Evolutionary conservation across 2,329 filamentous ascomycete genomes (phyloP).

Genomic region (Diplodia corticola): DNA sequence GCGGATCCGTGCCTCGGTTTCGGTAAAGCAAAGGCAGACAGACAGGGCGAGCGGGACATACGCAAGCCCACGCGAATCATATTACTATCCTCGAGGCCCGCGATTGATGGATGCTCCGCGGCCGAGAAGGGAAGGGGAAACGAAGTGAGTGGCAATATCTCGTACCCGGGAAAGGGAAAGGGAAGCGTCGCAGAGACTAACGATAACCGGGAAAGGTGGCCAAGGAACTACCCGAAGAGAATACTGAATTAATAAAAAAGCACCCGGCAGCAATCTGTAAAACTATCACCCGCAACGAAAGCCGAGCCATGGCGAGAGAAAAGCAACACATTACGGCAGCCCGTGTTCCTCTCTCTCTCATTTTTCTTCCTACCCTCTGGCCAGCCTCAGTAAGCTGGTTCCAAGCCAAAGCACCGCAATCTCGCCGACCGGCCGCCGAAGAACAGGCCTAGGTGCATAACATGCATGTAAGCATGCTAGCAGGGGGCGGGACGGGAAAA

Average conservation of each 20-base stretch:
- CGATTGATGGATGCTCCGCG: too few species aligned
- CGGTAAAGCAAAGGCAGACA: too few species aligned
- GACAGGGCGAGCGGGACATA: too few species aligned
- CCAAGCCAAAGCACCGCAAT: not conserved
- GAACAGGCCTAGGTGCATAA: not conserved
- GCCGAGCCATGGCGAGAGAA: not conserved
- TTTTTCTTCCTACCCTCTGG: not conserved
- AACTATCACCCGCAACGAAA: not conserved
- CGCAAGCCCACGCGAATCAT: too few species aligned
- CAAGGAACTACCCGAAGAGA: not conserved
- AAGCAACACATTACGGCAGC: not conserved
- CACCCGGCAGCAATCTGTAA: not conserved
- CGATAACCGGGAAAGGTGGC: not conserved
- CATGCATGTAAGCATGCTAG: not conserved
- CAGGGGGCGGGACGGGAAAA: not conserved
- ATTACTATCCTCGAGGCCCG: too few species aligned
- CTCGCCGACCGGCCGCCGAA: not conserved
- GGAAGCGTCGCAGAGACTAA: too few species aligned
- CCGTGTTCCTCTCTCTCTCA: not conserved
- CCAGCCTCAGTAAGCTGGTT: not conserved
- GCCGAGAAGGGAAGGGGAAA: too few species aligned
- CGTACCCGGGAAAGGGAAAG: too few species aligned
- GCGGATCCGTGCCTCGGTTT: too few species aligned
- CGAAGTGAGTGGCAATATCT: too few species aligned
- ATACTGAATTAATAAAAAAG: not conserved